These are phyloP conservation scores for Tardiomyces digboiensis DNA, from an alignment of 1,139 yeast species.

Conservation along the genomic window DNA sequence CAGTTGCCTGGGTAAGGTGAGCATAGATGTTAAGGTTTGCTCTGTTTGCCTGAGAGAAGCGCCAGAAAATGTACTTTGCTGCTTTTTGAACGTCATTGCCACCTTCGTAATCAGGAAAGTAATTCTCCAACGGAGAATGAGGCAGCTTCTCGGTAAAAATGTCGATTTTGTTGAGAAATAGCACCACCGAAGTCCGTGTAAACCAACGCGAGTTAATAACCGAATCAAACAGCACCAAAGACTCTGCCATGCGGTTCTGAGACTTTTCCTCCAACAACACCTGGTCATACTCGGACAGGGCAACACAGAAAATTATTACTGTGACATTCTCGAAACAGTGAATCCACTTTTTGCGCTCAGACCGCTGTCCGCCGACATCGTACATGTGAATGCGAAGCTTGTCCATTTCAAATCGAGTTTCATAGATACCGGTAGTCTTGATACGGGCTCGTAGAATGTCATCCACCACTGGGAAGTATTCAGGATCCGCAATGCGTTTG, in stretches of 20 bases:
- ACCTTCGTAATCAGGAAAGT: slow-evolving; percentile 87
- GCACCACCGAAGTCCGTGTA: slow-evolving; percentile 72
- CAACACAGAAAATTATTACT: slow-evolving; percentile 80
- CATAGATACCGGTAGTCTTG: slow-evolving; percentile 89
- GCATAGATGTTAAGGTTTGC: slow-evolving; percentile 79
- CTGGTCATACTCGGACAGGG: slow-evolving; percentile 86
- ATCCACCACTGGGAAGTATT: slow-evolving; percentile 61
- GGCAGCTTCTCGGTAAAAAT: slow-evolving; percentile 81
- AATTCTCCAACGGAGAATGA: slow-evolving; percentile 68
- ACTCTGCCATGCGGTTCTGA: slow-evolving; percentile 80
- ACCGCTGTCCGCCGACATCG: slow-evolving; percentile 93
- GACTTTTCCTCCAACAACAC: slow-evolving; percentile 59
- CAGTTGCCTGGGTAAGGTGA: slow-evolving; percentile 92
- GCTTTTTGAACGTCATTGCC: slow-evolving; percentile 86
- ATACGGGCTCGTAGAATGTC: slow-evolving; percentile 85
- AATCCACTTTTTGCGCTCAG: slow-evolving; percentile 92
- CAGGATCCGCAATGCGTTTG: slow-evolving; percentile 47
- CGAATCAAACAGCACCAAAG: slow-evolving; percentile 76
- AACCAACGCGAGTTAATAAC: slow-evolving; percentile 95
- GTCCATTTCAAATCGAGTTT: slow-evolving; percentile 70
- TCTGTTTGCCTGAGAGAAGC: slow-evolving; percentile 78
- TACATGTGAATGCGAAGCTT: slow-evolving; percentile 69
- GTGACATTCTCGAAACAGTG: slow-evolving; percentile 94
- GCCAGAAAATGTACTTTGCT: slow-evolving; percentile 89
- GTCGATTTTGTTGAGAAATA: slow-evolving; percentile 84